These are phyloP conservation scores for Sapria himalayana DNA, from an alignment of 345 rosid species.

Conservation along the genomic window DNA sequence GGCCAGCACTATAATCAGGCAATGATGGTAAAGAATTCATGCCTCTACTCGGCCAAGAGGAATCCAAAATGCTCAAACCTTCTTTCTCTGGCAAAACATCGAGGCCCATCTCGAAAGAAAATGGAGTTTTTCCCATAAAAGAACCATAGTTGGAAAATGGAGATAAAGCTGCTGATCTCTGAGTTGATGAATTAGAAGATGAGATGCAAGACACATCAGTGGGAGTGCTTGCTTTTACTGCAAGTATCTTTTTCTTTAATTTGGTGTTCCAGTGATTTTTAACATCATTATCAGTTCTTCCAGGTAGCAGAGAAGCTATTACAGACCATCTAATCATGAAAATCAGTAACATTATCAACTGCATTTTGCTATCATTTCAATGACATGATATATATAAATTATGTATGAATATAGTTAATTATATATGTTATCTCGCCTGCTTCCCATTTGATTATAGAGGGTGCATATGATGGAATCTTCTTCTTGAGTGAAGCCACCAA, in stretches of 20 bases:
- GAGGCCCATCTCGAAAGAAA: conserved; percentile 4
- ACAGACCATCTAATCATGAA: conserved; percentile 44
- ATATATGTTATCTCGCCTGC: conserved; percentile 24
- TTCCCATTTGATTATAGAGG: conserved; percentile 35
- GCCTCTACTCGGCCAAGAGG: conserved; percentile 11
- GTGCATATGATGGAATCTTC: conserved; percentile 41
- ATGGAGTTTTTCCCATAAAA: conserved; percentile 4
- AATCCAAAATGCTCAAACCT: conserved; percentile 13
- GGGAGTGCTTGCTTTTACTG: conserved; percentile 12
- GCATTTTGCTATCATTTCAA: conserved; percentile 6
- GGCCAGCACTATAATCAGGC: conserved; percentile 7
- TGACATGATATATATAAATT: neutral
- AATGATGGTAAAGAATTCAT: conserved; percentile 4
- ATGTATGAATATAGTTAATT: neutral
- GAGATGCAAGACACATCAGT: conserved; percentile 11
- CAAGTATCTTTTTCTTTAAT: conserved; percentile 52
- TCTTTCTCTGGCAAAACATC: conserved; percentile 7
- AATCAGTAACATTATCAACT: conserved; percentile 8
- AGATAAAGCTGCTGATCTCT: conserved; percentile 11
- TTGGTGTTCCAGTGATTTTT: conserved; percentile 92
- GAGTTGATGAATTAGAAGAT: conserved; percentile 18
- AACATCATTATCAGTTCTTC: conserved; percentile 82
- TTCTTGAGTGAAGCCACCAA: conserved; percentile 46
- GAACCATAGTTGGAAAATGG: conserved; percentile 5
- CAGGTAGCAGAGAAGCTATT: conserved; percentile 74